Evolutionary conservation across 139 green algal genomes (phyloP), one percentile per base, ranked within the genome.

Genomic region (Zygnema circumcarinatum): DNA sequence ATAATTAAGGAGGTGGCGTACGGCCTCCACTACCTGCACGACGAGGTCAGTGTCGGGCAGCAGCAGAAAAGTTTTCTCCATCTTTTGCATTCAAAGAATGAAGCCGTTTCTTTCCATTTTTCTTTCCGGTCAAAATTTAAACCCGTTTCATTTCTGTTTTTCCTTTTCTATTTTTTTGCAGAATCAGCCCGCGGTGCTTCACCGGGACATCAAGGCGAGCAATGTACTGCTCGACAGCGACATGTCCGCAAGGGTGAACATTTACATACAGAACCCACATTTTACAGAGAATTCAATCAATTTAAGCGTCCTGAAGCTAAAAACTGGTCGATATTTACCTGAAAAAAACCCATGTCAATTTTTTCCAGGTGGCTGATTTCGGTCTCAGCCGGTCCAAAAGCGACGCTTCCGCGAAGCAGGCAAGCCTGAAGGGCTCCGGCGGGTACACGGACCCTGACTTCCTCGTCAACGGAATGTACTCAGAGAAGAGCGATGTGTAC

Each of bases 361-460:
- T n/a, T n/a, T n/a, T n/a, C 94, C 97, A 98, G 82, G 96, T 98
- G 53, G 96, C 94, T n/a, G 96, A 98, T 90, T 98, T 98, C 94
- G 96, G 97, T 1, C 96, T 99, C n/a, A 95, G 96, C 38, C 92
- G 97, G 2, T 25, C 47, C 7, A 62, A 7, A 62, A 93, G 98
- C 72, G 94, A 96, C 79, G 84, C 81, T 11, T 89, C 88, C 1
- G 53, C 39, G n/a, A 85, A 90, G 42, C 98, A 98, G 95, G 98
- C 96, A 0, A 96, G 96, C n/a, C 21, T 83, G 20, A 98, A 97
- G 20, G 97, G 97, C 11, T 98, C 97, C 0, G 98, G 98, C 92
- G 90, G 96, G 20, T 99, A 97, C 96, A 98, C 98, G 96, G 97
- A 97, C 1, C 97, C 97, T 0, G 96, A 98, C 89, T 97, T 98